phyloP scores from a whole-genome alignment of 2,329 filamentous ascomycete species.

The Phyllosticta citriasiana region DNA sequence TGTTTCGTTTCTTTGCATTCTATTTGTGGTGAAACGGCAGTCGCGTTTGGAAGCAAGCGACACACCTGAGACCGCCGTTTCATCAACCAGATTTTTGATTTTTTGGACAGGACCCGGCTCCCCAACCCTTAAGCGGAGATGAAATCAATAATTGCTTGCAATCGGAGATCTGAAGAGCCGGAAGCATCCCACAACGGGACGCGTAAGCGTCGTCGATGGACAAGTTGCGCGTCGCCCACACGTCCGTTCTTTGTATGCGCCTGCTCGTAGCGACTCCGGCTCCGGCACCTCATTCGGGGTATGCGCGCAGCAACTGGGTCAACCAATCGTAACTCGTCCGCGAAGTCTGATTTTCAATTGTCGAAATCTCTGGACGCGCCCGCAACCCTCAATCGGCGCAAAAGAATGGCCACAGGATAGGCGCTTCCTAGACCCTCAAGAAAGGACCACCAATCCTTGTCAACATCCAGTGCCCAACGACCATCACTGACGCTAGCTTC shows the following conservation, averaged over 20 bases:
- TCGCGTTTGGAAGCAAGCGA: neutral
- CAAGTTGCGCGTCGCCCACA: neutral
- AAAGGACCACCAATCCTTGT: neutral
- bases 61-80: neutral
- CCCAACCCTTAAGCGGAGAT: neutral
- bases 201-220: neutral
- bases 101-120: neutral
- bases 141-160: neutral
- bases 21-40: neutral
- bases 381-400: neutral
- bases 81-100: neutral
- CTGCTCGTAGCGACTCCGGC: neutral
- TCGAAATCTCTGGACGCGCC: neutral
- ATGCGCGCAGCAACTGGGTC: neutral
- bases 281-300: neutral
- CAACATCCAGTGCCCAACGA: neutral
- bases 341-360: neutral
- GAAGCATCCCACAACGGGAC: neutral
- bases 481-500: neutral
- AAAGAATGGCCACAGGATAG: neutral
- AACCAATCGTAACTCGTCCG: neutral
- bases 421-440: neutral
- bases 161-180: neutral
- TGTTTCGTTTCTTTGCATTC: neutral
- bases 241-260: neutral